phyloP scores from a whole-genome alignment of 2,329 filamentous ascomycete genomes.

The Penicillium paneum region DNA sequence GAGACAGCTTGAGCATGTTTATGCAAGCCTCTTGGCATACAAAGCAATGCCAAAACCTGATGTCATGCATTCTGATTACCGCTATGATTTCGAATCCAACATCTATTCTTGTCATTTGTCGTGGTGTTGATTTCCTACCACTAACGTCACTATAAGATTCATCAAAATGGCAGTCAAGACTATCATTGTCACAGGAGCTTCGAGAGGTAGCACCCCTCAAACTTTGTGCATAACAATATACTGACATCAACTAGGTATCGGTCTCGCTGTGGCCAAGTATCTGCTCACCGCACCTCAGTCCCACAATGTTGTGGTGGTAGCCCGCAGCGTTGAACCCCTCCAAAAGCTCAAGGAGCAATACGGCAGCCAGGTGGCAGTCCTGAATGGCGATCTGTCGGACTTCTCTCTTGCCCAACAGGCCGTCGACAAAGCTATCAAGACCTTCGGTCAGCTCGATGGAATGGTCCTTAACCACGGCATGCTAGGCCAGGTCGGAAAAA shows the following conservation, averaged over 20 bases:
- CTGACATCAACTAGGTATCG: conserved; percentile 50
- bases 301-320: conserved; percentile 58
- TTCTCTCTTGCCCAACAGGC: conserved; percentile 56
- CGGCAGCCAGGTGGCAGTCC: conserved; percentile 53
- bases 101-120: neutral
- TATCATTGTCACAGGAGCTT: conserved; percentile 68
- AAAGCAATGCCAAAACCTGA: neutral
- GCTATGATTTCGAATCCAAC: neutral
- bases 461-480: conserved; percentile 86
- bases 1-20: neutral
- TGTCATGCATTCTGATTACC: neutral
- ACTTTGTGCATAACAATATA: neutral
- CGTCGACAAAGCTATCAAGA: conserved; percentile 61
- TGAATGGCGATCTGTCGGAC: conserved; percentile 58
- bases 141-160: conserved; percentile 9
- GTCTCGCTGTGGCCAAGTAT: conserved; percentile 58
- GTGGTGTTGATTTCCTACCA: neutral
- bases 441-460: conserved; percentile 73
- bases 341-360: conserved; percentile 54
- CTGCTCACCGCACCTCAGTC: conserved; percentile 51
- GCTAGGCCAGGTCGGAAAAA: conserved; percentile 68
- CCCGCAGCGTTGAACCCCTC: conserved; percentile 55
- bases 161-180: conserved; percentile 56
- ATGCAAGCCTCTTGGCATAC: neutral
- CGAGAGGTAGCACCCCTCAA: conserved; percentile 47